These are phyloP conservation scores for Aspergillus tamarii DNA, from an alignment of 2,329 filamentous ascomycete genomes.

Conservation along the genomic window DNA sequence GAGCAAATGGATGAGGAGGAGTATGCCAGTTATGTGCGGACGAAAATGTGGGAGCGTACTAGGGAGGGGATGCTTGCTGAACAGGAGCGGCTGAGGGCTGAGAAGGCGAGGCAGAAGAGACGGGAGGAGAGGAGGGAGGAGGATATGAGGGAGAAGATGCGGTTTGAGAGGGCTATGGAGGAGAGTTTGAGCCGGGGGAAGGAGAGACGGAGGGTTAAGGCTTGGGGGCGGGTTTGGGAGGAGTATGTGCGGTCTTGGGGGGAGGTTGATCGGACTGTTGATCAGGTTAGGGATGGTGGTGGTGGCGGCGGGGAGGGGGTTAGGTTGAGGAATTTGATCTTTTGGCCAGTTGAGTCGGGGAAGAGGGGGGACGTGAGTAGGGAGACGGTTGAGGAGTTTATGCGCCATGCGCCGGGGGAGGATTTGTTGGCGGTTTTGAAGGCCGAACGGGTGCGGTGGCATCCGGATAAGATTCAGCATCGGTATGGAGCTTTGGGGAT, in stretches of 20 bases:
- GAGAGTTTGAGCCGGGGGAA: slow-evolving; percentile 68
- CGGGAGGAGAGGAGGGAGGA: slow-evolving; percentile 36
- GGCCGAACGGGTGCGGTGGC: slow-evolving; percentile 87
- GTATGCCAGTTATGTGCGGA: slow-evolving; percentile 82
- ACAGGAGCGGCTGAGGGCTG: slow-evolving; percentile 63
- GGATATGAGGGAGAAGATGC: slow-evolving; percentile 30
- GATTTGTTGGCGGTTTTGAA: slow-evolving; percentile 64
- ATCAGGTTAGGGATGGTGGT: slow-evolving; percentile 11
- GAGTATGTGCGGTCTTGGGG: slow-evolving; percentile 69
- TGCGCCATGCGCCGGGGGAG: slow-evolving; percentile 57
- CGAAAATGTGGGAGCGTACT: slow-evolving; percentile 94
- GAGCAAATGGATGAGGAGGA: slow-evolving; percentile 92
- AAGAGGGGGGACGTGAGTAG: slow-evolving; percentile 59
- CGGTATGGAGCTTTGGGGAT: slow-evolving; percentile 72
- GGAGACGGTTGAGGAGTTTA: slow-evolving; percentile 69
- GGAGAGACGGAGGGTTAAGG: slow-evolving; percentile 53
- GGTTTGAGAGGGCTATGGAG: slow-evolving; percentile 68
- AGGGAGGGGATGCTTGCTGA: slow-evolving; percentile 82
- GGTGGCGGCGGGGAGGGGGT: not conserved
- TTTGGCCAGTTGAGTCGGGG: slow-evolving; percentile 75
- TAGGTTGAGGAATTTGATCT: slow-evolving; percentile 50
- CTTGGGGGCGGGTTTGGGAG: slow-evolving; percentile 64
- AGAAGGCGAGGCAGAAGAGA: slow-evolving; percentile 52
- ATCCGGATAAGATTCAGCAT: slow-evolving; percentile 97
- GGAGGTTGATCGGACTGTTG: slow-evolving; percentile 39